Base-by-base conservation (phyloP, 1,284 basidiomycete species). In the Ceratobasidium sp. region DNA sequence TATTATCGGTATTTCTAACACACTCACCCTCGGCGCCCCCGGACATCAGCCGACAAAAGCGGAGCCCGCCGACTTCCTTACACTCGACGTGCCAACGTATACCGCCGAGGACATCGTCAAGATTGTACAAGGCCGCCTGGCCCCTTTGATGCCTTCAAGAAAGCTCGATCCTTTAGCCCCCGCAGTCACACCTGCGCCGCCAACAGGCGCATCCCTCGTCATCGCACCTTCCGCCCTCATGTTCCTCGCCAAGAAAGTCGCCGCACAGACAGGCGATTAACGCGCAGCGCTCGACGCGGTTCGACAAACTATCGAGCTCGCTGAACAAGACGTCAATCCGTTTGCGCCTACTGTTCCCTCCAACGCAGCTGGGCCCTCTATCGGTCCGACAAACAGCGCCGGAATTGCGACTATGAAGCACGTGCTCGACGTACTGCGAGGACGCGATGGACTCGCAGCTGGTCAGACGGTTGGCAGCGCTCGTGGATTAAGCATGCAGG, bases 1-100 rank as follows among this genome's bases (percentile, higher is more conserved):
- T 56, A 82, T 92, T 51, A 88, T 94, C 76, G 92, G 90, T 62
- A 93, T 94, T 78, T 92, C 92, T 37, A 94, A 94, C 77, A 93
- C 91, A 0, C 92, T 94, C 79, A 93, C 92, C 4, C 86, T 94
- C n/a, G 75, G 69, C 14, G 89, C 90, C 1, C 85, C 89, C 1
- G 83, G 80, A 1, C 53, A 76, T 51, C 78, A 77, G 46, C 56
- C 74, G n/a, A 59, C 59, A 22, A 66, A 74, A 51, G 8, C 39
- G 14, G 58, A 41, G 14, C 46, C 78, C 19, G 62, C 48, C n/a
- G 22, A 65, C 9, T 74, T 76, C 34, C 80, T 80, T 54, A 94
- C 92, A 0, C 81, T 92, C 48, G 92, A 94, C 79, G 93, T 94
- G 78, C 83, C 88, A 14, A 90, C 92, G 0, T 94, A 94, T 78